Evolutionary conservation across 176 grass and related monocot genomes (phyloP).

Genomic region (Melocanna baccifera): DNA sequence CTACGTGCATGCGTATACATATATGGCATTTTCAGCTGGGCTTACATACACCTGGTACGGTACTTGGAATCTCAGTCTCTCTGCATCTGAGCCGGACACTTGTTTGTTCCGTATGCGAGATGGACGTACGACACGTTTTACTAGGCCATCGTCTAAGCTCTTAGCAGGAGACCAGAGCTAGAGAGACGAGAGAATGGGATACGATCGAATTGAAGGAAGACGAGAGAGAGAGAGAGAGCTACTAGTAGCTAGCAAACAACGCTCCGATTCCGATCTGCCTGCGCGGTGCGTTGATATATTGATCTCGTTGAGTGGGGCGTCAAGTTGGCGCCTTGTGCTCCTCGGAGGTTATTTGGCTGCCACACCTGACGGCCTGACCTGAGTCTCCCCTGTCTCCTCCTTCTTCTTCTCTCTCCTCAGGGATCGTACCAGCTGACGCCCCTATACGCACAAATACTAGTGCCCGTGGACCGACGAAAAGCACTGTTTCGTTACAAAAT

Average conservation of each 20-base stretch:
- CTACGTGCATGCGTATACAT: not conserved
- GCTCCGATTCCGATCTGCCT: conserved; percentile 27
- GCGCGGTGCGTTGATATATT: not conserved
- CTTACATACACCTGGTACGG: not conserved
- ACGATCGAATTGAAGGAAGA: not conserved
- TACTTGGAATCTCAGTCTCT: not conserved
- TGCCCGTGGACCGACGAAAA: no score
- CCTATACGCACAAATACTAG: not conserved
- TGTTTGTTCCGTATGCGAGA: conserved; percentile 8
- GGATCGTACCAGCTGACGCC: not conserved
- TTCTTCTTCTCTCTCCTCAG: not conserved
- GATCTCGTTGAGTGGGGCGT: not conserved
- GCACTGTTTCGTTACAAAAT: no score
- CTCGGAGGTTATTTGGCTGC: conserved; percentile 30
- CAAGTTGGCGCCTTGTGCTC: conserved; percentile 21
- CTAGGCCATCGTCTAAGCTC: not conserved
- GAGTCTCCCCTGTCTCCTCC: not conserved
- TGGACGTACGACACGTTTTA: conserved; percentile 15
- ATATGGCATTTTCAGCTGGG: not conserved
- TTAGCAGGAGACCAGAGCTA: not conserved
- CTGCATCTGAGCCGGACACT: not conserved
- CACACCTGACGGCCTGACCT: not conserved
- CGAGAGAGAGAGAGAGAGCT: not conserved
- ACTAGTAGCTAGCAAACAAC: not conserved
- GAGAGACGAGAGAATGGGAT: not conserved